These are phyloP conservation scores for Voacanga thouarsii DNA, from an alignment of 257 asterid species.

Conservation along the genomic window DNA sequence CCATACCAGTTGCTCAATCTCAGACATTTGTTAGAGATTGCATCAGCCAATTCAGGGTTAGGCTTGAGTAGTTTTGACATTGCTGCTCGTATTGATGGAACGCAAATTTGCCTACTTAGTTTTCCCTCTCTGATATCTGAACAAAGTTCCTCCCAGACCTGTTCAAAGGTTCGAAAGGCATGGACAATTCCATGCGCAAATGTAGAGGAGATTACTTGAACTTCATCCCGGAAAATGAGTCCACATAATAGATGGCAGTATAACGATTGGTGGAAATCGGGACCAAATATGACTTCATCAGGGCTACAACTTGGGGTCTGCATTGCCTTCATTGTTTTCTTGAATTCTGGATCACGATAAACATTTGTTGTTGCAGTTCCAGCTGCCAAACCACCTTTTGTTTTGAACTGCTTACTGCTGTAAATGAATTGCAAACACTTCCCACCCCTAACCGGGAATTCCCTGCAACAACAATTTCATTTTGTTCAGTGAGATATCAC, in stretches of 20 bases:
- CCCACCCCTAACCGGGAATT: constrained; percentile 64
- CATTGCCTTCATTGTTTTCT: constrained; percentile 78
- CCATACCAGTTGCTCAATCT: constrained; percentile 79
- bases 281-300: constrained; percentile 90
- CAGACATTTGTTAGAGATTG: constrained; percentile 36
- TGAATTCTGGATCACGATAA: constrained; percentile 60
- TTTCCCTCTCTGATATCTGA: constrained; percentile 65
- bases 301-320: constrained; percentile 90
- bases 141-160: constrained; percentile 68
- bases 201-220: constrained; percentile 79
- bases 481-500: neutral
- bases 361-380: constrained; percentile 97
- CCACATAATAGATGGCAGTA: constrained; percentile 93
- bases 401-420: constrained; percentile 83
- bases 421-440: constrained; percentile 89
- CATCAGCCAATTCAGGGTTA: constrained; percentile 61
- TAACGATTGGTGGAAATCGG: constrained; percentile 77
- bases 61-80: constrained; percentile 57
- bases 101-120: constrained; percentile 52
- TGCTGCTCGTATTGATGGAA: constrained; percentile 67
- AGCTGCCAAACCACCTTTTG: constrained; percentile 92
- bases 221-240: constrained; percentile 57
- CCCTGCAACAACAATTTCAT: constrained; percentile 38
- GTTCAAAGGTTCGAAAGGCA: constrained; percentile 81
- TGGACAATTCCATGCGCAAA: constrained; percentile 89